Conservation (phyloP, 2,329 filamentous ascomycete species). For the Aspergillus alliaceus region DNA sequence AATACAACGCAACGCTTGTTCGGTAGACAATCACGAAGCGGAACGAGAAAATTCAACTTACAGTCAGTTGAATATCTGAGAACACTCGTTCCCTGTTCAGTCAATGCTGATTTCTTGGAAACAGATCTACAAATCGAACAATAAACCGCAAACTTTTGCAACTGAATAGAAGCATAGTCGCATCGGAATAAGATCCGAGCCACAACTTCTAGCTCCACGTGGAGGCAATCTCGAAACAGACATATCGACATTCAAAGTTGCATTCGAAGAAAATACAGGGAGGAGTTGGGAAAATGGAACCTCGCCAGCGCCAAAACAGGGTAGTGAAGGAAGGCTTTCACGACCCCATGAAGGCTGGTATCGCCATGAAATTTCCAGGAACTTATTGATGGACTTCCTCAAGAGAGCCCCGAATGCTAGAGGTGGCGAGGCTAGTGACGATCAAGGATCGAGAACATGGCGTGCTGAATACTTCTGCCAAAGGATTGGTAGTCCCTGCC, state of each 20-base stretch:
- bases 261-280: slow-evolving; percentile 59
- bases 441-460: no score
- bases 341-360: slow-evolving; percentile 35
- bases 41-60: slow-evolving; percentile 61
- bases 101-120: not conserved
- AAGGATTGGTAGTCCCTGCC: not conserved
- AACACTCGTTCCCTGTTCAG: not conserved
- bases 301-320: slow-evolving; percentile 19
- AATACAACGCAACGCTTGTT: slow-evolving; percentile 63
- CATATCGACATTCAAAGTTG: slow-evolving; percentile 53
- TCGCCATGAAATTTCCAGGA: slow-evolving; percentile 21
- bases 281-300: slow-evolving; percentile 54
- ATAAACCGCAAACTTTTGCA: slow-evolving; percentile 60
- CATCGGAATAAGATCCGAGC: slow-evolving; percentile 26
- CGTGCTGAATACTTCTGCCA: not conserved
- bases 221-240: slow-evolving; percentile 41
- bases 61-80: slow-evolving; percentile 40
- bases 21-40: slow-evolving; percentile 52
- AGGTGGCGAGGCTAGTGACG: not conserved
- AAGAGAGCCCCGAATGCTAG: slow-evolving; percentile 4
- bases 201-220: slow-evolving; percentile 34
- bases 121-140: slow-evolving; percentile 68
- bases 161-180: slow-evolving; percentile 54
- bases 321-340: slow-evolving; percentile 22
- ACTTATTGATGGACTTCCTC: slow-evolving; percentile 23